Evolutionary conservation across 1,284 basidiomycete species (phyloP).

Genomic region (Mycena sp.): DNA sequence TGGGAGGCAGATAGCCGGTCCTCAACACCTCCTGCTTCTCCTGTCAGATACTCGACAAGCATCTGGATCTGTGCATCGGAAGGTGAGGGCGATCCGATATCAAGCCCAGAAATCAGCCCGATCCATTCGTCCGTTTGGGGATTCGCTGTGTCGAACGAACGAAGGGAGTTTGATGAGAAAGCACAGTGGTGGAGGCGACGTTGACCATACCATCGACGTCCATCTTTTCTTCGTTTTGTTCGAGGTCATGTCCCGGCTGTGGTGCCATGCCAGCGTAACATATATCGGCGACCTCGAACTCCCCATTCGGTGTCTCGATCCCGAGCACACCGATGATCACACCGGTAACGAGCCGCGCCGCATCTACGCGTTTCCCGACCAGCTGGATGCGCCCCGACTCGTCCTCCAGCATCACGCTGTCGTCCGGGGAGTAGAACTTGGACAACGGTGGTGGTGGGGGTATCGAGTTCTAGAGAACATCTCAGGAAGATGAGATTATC

Average conservation of each 20-base stretch:
- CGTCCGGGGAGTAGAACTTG: conserved; percentile 83
- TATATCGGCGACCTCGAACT: conserved; percentile 95
- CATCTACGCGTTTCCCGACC: conserved; percentile 73
- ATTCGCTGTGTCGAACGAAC: conserved; percentile 13
- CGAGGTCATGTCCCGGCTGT: conserved; percentile 50
- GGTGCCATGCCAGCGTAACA: conserved; percentile 88
- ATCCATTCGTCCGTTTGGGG: conserved; percentile 74
- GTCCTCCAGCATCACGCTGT: conserved; percentile 92
- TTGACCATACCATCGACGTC: conserved; percentile 55
- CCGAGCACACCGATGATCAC: conserved; percentile 92
- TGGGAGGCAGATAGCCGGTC: conserved; percentile 74
- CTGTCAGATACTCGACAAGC: conserved; percentile 88
- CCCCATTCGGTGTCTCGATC: conserved; percentile 87
- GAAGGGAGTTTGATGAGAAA: too few relatives aligned
- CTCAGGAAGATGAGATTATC: not conserved
- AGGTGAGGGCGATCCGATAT: conserved; percentile 67
- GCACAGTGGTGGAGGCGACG: too few relatives aligned
- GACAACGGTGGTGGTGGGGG: conserved; percentile 80
- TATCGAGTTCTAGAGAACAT: conserved; percentile 78
- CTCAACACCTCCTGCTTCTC: conserved; percentile 78
- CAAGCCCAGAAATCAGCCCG: conserved; percentile 86
- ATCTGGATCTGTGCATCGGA: conserved; percentile 83
- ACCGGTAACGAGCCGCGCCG: conserved; percentile 82
- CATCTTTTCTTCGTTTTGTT: conserved; percentile 47
- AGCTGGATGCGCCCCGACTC: conserved; percentile 93